Evolutionary conservation across 164 flowering plant genomes (phyloP).

Genomic region (Sedum album): DNA sequence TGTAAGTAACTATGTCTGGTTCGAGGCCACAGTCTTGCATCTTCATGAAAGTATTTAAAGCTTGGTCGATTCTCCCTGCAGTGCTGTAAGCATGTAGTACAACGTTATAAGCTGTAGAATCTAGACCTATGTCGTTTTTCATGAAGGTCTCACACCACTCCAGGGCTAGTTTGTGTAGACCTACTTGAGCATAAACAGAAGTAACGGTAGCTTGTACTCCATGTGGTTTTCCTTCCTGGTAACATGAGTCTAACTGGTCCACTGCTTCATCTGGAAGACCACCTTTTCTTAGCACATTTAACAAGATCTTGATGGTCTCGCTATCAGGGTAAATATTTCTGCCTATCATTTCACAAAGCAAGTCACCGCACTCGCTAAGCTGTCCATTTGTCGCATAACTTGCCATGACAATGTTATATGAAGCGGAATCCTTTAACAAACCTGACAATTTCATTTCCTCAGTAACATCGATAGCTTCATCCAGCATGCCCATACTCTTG

Average conservation of each 20-base stretch:
- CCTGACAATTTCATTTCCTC: conserved; percentile 73
- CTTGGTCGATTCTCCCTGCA: conserved; percentile 48
- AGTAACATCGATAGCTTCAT: conserved; percentile 65
- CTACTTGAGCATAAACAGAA: conserved; percentile 48
- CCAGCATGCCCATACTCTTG: conserved; percentile 71
- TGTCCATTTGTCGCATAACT: conserved; percentile 65
- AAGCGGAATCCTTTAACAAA: conserved; percentile 44
- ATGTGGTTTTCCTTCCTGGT: conserved; percentile 53
- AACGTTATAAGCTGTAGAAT: conserved; percentile 53
- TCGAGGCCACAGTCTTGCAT: conserved; percentile 74
- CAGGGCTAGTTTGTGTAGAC: conserved; percentile 56
- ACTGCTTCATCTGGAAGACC: conserved; percentile 53
- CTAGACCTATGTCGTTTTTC: conserved; percentile 33
- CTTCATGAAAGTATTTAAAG: conserved; percentile 56
- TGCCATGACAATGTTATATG: conserved; percentile 63
- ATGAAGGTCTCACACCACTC: conserved; percentile 39
- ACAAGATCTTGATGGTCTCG: conserved; percentile 53
- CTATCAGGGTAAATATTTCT: conserved; percentile 45
- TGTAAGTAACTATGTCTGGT: conserved; percentile 62
- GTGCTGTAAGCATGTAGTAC: conserved; percentile 55
- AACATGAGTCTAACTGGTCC: conserved; percentile 46
- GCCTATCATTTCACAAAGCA: conserved; percentile 63
- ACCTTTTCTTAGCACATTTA: conserved; percentile 57
- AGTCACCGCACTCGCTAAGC: conserved; percentile 55
- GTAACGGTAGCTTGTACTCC: conserved; percentile 53